Base-by-base conservation (phyloP, 192 early-diverging fungal species). In the Mortierella alpina region DNA sequence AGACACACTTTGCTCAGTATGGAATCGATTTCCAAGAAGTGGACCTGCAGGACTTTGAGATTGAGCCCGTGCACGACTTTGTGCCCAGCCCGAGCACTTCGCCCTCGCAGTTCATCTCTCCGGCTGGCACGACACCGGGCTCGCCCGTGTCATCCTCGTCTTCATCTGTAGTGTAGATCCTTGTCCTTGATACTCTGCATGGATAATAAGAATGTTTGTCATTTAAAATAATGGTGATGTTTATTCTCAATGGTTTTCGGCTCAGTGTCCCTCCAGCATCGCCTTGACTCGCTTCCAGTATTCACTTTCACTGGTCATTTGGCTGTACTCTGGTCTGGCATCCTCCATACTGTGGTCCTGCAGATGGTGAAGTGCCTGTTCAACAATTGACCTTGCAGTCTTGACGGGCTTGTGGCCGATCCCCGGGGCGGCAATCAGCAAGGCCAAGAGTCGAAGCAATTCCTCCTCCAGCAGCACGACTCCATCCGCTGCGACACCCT, bases 1-100 rank as follows among this genome's bases (percentile, higher is more conserved):
- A 80, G 66, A 64, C 77, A n/a, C 77, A 80, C 46, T 80, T 80
- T 57, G 65, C 66, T 0, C 64, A 72, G 57, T 80, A 80, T 11
- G 77, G 77, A 7, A 80, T 80, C 46, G 49, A 80, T 18, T 80
- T 80, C 20, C 47, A 80, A 18, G 77, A 80, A 18, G 66, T 61
- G 1, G 54, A 70, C 6, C 48, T 80, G 20, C 44, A 72, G 53
- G 77, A 80, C 31, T 80, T 80, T 52, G 77, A 80, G 39, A 80
- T 80, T 14, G 77, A 80, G 8, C 55, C 77, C 6, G 47, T 59
- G 10, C 72, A 64, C 23, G 77, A 80, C 39, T 80, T 80, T 68
- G 50, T 72, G 12, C 10, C 63, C 59, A 39, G 39, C 41, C 46
- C 59, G 5, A 55, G 55, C 17, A 46, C 49, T 13, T 57, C 71